Evolutionary conservation across 116 monocot species (phyloP), one percentile per base, ranked within the genome.

Genomic region (Papilionanthe hybrid): DNA sequence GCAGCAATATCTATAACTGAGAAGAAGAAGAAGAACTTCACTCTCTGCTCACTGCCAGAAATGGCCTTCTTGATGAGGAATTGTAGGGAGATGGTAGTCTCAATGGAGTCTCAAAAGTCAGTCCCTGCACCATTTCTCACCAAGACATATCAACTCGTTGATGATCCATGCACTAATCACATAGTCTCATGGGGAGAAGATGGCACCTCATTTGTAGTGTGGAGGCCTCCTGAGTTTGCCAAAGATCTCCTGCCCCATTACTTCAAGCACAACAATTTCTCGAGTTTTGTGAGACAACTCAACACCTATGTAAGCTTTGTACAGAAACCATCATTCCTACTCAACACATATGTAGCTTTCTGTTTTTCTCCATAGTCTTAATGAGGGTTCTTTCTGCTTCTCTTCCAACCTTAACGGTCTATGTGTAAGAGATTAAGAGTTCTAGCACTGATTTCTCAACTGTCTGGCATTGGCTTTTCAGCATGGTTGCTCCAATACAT

Each of bases 251-350:
- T 94, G 25, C 92, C 92, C 55, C 90, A 92, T 81, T 94, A 94
- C 80, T 94, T 94, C 90, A 94, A 94, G 88, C 94, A 94, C 87
- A 90, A 90, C 84, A 94, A 94, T 84, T 92, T 94, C 89, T 92
- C 94, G 28, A 94, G 94, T 79, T 94, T 94, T 78, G 90, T 94
- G 44, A 88, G 94, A 81, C 94, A 94, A 74, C 94, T 94, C 87
- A 94, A 94, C 87, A 94, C 94, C 82, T 94, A 94, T 80, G 94
- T 94, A 82, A 86, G 81, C 60, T 25, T 17, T 75, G 56, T 17
- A 22, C 45, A 8, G 45, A 5, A 58, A 58, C 58, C 9, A 27
- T 67, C 27, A 28, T 10, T 28, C 67, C 9, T 67, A 43, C 42
- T 37, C 9, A 4, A 0, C 67, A 25, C 7, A 28, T 67, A 22